Conservation (phyloP, 768 basidiomycete species). For the Stropharia rugosoannulata region DNA sequence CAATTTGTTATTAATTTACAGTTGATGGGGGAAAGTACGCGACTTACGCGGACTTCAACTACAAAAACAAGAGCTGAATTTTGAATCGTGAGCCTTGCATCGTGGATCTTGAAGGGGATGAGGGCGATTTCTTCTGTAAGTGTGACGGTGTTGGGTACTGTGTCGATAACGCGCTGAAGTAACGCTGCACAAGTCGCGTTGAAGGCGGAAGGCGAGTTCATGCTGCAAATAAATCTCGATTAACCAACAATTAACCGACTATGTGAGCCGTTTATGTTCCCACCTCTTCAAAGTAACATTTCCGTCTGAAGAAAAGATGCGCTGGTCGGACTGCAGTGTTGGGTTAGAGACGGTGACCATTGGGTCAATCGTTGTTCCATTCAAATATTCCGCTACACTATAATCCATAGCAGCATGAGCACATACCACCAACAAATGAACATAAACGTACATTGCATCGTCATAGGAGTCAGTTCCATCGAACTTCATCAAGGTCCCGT, state of each 20-base stretch:
- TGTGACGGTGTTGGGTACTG: conserved; percentile 34
- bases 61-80: conserved; percentile 29
- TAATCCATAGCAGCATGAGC: neutral
- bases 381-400: conserved; percentile 39
- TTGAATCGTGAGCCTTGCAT: conserved; percentile 29
- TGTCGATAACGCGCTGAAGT: conserved; percentile 41
- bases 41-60: conserved; percentile 28
- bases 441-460: conserved; percentile 29
- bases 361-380: conserved; percentile 37
- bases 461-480: conserved; percentile 36
- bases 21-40: neutral
- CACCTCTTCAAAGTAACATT: conserved; percentile 41
- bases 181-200: conserved; percentile 30
- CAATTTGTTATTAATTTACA: neutral
- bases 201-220: conserved; percentile 29
- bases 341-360: conserved; percentile 33
- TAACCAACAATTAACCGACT: neutral
- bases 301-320: conserved; percentile 36
- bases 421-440: neutral
- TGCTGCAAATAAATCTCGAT: conserved; percentile 8
- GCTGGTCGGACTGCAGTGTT: conserved; percentile 36
- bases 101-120: conserved; percentile 31
- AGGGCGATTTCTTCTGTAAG: conserved; percentile 37
- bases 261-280: neutral
- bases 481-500: conserved; percentile 23